Evolutionary conservation across 2,329 filamentous ascomycete species (phyloP).

Genomic region (Neofusicoccum laricinum): DNA sequence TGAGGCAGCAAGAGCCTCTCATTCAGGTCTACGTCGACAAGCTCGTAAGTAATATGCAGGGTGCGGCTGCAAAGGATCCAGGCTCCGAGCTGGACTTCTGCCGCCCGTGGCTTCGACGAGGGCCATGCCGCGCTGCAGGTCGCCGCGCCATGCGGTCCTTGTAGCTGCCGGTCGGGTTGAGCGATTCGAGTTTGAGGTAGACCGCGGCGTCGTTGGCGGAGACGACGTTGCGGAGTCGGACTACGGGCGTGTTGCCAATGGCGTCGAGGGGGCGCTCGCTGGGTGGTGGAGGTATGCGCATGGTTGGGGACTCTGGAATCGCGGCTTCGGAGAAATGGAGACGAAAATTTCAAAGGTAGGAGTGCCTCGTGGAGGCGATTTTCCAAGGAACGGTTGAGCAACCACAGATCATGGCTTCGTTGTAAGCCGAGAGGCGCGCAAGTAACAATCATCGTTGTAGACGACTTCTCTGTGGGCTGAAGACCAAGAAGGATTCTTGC

Average conservation of each 20-base stretch:
- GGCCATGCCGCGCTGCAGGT: not conserved
- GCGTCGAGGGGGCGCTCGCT: not conserved
- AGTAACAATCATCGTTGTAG: no score
- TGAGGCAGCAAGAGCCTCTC: constrained; percentile 29
- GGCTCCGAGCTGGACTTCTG: not conserved
- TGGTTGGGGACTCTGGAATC: no score
- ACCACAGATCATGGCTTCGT: no score
- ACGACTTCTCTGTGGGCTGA: no score
- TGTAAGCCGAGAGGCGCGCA: no score
- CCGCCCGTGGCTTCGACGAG: not conserved
- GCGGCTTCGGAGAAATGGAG: no score
- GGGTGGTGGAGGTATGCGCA: not conserved
- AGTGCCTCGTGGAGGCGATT: no score
- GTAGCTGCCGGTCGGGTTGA: not conserved
- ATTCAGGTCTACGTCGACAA: constrained; percentile 34
- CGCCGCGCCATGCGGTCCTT: not conserved
- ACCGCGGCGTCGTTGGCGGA: not conserved
- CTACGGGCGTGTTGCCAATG: not conserved
- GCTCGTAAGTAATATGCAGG: constrained; percentile 18
- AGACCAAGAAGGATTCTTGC: no score
- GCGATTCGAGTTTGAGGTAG: not conserved
- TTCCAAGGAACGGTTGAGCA: no score
- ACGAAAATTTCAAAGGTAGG: no score
- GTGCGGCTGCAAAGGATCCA: no score
- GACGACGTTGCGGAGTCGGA: not conserved